phyloP scores from a whole-genome alignment of 2,329 filamentous ascomycete species.

The Cercospora beticola region DNA sequence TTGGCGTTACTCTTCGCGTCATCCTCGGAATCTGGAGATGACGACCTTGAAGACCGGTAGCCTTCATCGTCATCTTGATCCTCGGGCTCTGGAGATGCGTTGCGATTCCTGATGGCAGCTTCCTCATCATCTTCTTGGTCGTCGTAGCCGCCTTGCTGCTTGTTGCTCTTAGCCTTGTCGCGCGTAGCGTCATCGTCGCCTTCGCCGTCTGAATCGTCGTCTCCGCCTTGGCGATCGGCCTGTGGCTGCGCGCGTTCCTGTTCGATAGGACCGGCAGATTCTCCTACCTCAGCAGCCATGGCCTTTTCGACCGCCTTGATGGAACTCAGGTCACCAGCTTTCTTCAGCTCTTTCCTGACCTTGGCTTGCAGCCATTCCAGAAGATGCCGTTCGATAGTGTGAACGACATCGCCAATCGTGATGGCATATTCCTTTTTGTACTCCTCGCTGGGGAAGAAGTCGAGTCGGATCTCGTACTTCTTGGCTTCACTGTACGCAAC shows the following conservation, averaged over 20 bases:
- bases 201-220: constrained; percentile 69
- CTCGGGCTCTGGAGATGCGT: constrained; percentile 35
- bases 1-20: constrained; percentile 20
- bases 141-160: constrained; percentile 80
- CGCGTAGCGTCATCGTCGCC: constrained; percentile 59
- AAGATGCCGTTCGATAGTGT: constrained; percentile 77
- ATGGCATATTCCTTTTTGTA: constrained; percentile 87
- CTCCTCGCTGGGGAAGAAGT: constrained; percentile 80
- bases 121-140: constrained; percentile 93
- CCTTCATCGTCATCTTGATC: constrained; percentile 57
- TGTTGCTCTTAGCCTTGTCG: constrained; percentile 72
- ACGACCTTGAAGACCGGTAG: constrained; percentile 47
- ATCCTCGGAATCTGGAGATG: constrained; percentile 36
- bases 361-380: constrained; percentile 69
- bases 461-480: constrained; percentile 76
- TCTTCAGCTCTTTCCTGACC: constrained; percentile 74
- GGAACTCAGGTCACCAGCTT: constrained; percentile 63
- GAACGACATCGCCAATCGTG: constrained; percentile 70
- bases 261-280: constrained; percentile 58
- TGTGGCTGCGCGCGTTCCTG: constrained; percentile 47
- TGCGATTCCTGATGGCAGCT: constrained; percentile 61
- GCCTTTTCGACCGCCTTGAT: constrained; percentile 60
- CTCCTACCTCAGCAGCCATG: constrained; percentile 69
- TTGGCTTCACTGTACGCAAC: constrained; percentile 70
- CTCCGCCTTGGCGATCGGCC: constrained; percentile 54